Base-by-base conservation (phyloP, 805 yeast species). In the Monosporozyma aerobia region DNA sequence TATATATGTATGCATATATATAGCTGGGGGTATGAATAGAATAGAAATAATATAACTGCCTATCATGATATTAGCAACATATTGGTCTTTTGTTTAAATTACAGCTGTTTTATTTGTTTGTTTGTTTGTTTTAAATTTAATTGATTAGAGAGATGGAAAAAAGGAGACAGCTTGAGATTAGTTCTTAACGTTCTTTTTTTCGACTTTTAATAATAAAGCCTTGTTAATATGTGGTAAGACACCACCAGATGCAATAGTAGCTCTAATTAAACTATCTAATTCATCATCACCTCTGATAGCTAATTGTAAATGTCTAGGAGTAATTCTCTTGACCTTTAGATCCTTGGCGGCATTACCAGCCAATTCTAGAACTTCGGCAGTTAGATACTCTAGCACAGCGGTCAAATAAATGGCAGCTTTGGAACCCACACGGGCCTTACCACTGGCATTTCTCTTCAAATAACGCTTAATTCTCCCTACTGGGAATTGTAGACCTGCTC, bases 321-420 rank as follows among this genome's bases (percentile, higher is more conserved):
- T 90, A 70, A 90, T 90, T 84, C 98, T 89, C 75, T 90, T 90
- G 62, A 89, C 94, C 71, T 88, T 87, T 70, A 89, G 78, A 68
- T 92, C 97, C 72, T 92, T 90, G 47, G 98, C 97, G 39, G 98
- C 98, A 70, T 92, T 92, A 73, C 98, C 97, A 54, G 98, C 97
- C 79, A 92, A 78, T 77, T 92, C 98, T 65, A 92, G 79, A 49
- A 92, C 96, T 77, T 92, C 98, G 40, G 98, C 97, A 51, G 97
- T 90, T 67, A 92, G 77, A 74, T 92, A 92, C 73, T 92, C 98
- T 60, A 92, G 80, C 45, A 92, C 98, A 22, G 97, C 96, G 53
- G 97, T 90, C 59, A 92, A 78, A 71, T 92, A 92, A 57, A 92
- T 92, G 49, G 99, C 98, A 44, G 97, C 84, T 69, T 92, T 94